These are phyloP conservation scores for Talaromyces atroroseus DNA, from an alignment of 2,329 filamentous ascomycete species.

Conservation along the genomic window DNA sequence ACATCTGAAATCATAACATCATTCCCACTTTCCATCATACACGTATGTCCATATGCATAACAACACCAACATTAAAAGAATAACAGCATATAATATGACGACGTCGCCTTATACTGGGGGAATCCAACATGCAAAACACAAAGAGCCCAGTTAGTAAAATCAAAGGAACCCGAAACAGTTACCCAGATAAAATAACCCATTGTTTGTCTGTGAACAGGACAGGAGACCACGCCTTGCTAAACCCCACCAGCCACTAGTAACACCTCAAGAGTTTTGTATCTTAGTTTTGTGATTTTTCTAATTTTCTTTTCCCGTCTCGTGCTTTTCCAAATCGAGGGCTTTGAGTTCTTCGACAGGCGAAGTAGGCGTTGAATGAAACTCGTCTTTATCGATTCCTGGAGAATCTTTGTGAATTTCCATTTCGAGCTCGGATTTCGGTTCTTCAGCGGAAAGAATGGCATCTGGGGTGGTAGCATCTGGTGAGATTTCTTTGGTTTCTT, in stretches of 20 bases:
- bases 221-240: constrained; percentile 2
- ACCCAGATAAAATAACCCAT: neutral
- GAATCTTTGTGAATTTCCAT: constrained; percentile 16
- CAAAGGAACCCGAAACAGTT: neutral
- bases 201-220: neutral
- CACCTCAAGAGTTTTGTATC: neutral
- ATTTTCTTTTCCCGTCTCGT: neutral
- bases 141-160: neutral
- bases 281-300: neutral
- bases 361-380: constrained; percentile 37
- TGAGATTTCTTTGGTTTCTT: neutral
- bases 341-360: constrained; percentile 22
- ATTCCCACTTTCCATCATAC: neutral
- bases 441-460: neutral
- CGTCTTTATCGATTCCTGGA: constrained; percentile 28
- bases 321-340: constrained; percentile 18
- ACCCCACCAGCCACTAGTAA: neutral
- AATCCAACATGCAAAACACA: constrained; percentile 4
- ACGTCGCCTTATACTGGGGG: neutral
- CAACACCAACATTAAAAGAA: neutral
- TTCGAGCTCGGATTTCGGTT: constrained; percentile 18
- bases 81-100: neutral
- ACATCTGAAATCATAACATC: neutral
- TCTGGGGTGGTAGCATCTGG: neutral
- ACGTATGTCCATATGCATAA: neutral